Evolutionary conservation across 805 yeast species (phyloP).

Genomic region (Ogataea salicorniae): DNA sequence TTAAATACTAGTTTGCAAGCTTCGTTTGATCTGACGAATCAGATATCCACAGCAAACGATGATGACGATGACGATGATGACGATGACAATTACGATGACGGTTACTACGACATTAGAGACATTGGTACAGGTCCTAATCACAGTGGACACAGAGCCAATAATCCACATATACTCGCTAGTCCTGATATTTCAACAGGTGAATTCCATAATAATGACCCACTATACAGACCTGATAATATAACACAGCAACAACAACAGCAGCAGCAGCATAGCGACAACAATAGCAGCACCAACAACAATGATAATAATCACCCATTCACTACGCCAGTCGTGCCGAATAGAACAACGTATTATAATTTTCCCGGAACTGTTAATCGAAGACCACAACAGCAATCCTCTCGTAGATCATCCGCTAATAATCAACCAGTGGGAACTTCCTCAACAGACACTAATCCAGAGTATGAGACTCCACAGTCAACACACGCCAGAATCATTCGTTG

Average conservation of each 20-base stretch:
- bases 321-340: conserved; percentile 18
- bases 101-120: background rate
- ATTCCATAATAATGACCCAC: background rate
- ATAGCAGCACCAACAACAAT: background rate
- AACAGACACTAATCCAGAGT: conserved; percentile 1
- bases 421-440: background rate
- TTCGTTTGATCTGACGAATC: conserved; percentile 9
- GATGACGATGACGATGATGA: conserved; percentile 6
- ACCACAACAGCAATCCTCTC: conserved; percentile 8
- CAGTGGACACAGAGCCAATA: background rate
- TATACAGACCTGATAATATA: background rate
- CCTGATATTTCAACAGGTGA: background rate
- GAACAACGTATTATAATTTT: conserved; percentile 13
- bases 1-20: background rate
- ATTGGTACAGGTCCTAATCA: background rate
- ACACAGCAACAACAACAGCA: background rate
- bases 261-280: background rate
- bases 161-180: conserved; percentile 5
- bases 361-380: conserved; percentile 4
- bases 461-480: conserved; percentile 16
- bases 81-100: conserved; percentile 1
- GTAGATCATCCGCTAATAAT: conserved; percentile 6
- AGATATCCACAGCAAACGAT: conserved; percentile 2
- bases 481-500: conserved; percentile 20
- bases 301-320: conserved; percentile 5